These are phyloP conservation scores for Coemansia sp. DNA, from an alignment of 192 early-diverging fungal genomes.

Conservation along the genomic window DNA sequence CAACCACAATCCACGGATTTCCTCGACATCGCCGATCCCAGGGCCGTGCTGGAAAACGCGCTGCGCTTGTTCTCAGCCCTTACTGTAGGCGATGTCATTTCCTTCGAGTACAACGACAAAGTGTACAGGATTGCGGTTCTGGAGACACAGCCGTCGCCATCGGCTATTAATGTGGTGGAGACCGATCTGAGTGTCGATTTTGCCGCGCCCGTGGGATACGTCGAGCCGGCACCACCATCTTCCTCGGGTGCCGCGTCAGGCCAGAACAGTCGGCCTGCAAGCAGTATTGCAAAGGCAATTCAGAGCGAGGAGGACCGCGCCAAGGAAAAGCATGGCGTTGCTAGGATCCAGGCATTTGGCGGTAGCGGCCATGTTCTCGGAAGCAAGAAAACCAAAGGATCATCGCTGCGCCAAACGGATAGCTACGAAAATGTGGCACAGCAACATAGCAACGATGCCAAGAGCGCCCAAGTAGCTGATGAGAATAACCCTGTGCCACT, in stretches of 20 bases:
- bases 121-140: slow-evolving; percentile 88
- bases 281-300: slow-evolving; percentile 49
- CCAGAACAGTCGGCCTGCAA: slow-evolving; percentile 31
- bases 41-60: slow-evolving; percentile 96
- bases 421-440: slow-evolving; percentile 4
- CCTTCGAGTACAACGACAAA: slow-evolving; percentile 89
- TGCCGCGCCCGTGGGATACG: slow-evolving; percentile 94
- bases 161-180: slow-evolving; percentile 92
- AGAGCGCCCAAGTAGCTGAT: slow-evolving; percentile 7
- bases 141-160: slow-evolving; percentile 79
- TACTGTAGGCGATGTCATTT: slow-evolving; percentile 88
- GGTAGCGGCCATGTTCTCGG: slow-evolving; percentile 8
- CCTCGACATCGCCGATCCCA: slow-evolving; percentile 94
- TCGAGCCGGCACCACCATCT: slow-evolving; percentile 67
- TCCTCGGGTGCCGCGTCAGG: slow-evolving; percentile 10
- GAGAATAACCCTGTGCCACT: slow-evolving; percentile 64
- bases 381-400: not conserved
- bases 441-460: slow-evolving; percentile 4
- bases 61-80: slow-evolving; percentile 89
- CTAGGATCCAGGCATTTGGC: slow-evolving; percentile 22
- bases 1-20: slow-evolving; percentile 97
- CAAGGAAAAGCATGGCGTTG: slow-evolving; percentile 24
- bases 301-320: slow-evolving; percentile 26
- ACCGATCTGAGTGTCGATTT: slow-evolving; percentile 99
- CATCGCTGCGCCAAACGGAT: not conserved